Evolutionary conservation across 139 green algal species (phyloP), one percentile per base, ranked within the genome.

Genomic region (Coccomyxa sp.): DNA sequence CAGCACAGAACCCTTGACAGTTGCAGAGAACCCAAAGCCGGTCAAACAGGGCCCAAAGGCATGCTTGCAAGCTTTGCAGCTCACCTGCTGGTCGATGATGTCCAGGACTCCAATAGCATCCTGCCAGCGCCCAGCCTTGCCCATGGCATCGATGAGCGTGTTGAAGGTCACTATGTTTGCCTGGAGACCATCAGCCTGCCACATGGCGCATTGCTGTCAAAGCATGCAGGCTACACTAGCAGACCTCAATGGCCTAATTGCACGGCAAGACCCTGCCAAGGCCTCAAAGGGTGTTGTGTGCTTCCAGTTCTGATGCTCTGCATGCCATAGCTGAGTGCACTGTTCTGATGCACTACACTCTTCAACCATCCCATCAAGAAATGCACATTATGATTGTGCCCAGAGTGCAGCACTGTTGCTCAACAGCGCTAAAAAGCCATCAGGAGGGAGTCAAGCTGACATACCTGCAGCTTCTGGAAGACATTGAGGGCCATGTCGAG

Each of bases 111-210:
- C 64, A 0, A 86, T 55, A 33, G 87, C 82, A 37, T 90, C 78
- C 70, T 90, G 82, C 89, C 88, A 94, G 40, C 90, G 87, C 8
- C 92, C 91, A 29, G 91, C 78, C 82, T 97, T 95, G 54, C 88
- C 90, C 72, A 91, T 90, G 33, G 88, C 71, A 55, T 95, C 90
- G 37, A 95, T 89, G 36, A 95, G 86, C 0, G 90, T 93, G 82
- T 95, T 95, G 82, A 86, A 95, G 24, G 84, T 93, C 18, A 95
- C 76, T 37, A 82, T 54, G 40, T 78, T 82, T 50, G 86, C 81
- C 33, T 74, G 58, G 39, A 86, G 73, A 12, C 83, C 80, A 72
- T 85, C 76, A 37, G 81, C 71, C 78, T 82, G 55, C 50, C 73
- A 0, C 29, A 73, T 27, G 68, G 2, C 8, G 55, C 58, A 54